phyloP scores from a whole-genome alignment of 2,329 filamentous ascomycete genomes.

The Rutstroemia sp. region DNA sequence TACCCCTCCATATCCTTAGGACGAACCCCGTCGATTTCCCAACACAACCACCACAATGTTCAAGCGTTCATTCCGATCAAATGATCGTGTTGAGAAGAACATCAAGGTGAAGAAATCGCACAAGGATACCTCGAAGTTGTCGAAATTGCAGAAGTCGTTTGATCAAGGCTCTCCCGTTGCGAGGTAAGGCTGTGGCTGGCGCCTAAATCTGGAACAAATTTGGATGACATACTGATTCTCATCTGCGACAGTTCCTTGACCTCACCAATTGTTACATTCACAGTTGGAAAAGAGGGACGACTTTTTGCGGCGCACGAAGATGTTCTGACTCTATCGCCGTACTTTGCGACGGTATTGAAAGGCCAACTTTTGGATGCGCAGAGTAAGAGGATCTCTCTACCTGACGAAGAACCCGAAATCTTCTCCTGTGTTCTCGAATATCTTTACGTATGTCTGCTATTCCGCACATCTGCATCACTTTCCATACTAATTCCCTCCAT shows the following conservation, averaged over 20 bases:
- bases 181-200: conserved; percentile 32
- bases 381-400: conserved; percentile 71
- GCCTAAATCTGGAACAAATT: not conserved
- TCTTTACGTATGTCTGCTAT: conserved; percentile 52
- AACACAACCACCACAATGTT: conserved; percentile 59
- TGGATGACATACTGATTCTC: conserved; percentile 5
- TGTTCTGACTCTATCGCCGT: conserved; percentile 77
- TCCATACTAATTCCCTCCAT: not conserved
- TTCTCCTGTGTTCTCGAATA: conserved; percentile 93
- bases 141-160: conserved; percentile 81
- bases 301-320: conserved; percentile 95
- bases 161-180: conserved; percentile 46
- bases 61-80: conserved; percentile 81
- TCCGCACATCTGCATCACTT: not conserved
- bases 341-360: conserved; percentile 67
- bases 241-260: conserved; percentile 29
- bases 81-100: conserved; percentile 83
- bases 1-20: conserved; percentile 19
- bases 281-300: conserved; percentile 76
- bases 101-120: conserved; percentile 73
- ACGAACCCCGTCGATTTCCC: not conserved
- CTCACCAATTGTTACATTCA: conserved; percentile 77
- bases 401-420: conserved; percentile 78
- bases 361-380: conserved; percentile 66
- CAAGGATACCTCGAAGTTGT: conserved; percentile 71